Evolutionary conservation across 2,329 filamentous ascomycete species (phyloP).

Genomic region (Exophiala sp.): DNA sequence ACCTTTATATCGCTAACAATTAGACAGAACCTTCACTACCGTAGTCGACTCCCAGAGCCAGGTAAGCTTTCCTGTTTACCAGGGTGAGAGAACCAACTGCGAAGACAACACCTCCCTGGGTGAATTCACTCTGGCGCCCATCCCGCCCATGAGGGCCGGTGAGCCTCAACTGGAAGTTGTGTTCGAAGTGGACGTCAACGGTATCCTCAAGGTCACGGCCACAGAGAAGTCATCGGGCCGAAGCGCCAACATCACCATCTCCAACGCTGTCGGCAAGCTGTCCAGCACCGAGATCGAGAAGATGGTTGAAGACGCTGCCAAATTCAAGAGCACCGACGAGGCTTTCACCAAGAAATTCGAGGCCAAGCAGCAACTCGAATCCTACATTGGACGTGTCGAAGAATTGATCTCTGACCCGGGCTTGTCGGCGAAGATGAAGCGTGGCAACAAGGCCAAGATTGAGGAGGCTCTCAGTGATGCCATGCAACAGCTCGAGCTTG

Average conservation of each 20-base stretch:
- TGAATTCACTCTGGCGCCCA: slow-evolving; percentile 92
- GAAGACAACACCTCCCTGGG: slow-evolving; percentile 97
- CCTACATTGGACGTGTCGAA: slow-evolving; percentile 97
- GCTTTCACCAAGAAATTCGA: slow-evolving; percentile 99
- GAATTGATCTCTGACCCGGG: slow-evolving; percentile 97
- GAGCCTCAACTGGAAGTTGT: slow-evolving; percentile 96
- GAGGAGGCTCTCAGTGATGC: slow-evolving; percentile 94
- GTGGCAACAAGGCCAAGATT: slow-evolving; percentile 99
- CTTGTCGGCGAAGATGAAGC: slow-evolving; percentile 95
- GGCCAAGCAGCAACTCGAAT: slow-evolving; percentile 97
- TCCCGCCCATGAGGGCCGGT: slow-evolving; percentile 79
- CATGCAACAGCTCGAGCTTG: slow-evolving; percentile 94
- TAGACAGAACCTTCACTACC: slow-evolving; percentile 76
- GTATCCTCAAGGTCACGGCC: slow-evolving; percentile 98
- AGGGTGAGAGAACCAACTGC: slow-evolving; percentile 97
- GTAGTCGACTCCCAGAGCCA: slow-evolving; percentile 70
- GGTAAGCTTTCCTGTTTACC: slow-evolving; percentile 86
- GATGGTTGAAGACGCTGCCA: slow-evolving; percentile 95
- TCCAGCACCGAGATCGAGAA: slow-evolving; percentile 90
- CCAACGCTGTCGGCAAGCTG: slow-evolving; percentile 98
- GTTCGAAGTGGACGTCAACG: slow-evolving; percentile 99
- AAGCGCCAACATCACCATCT: slow-evolving; percentile 98
- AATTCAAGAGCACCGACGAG: slow-evolving; percentile 97
- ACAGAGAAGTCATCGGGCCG: slow-evolving; percentile 98
- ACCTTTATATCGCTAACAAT: no score